Evolutionary conservation across 768 basidiomycete species (phyloP), one percentile per base, ranked within the genome.

Genomic region (Daedalea quercina): DNA sequence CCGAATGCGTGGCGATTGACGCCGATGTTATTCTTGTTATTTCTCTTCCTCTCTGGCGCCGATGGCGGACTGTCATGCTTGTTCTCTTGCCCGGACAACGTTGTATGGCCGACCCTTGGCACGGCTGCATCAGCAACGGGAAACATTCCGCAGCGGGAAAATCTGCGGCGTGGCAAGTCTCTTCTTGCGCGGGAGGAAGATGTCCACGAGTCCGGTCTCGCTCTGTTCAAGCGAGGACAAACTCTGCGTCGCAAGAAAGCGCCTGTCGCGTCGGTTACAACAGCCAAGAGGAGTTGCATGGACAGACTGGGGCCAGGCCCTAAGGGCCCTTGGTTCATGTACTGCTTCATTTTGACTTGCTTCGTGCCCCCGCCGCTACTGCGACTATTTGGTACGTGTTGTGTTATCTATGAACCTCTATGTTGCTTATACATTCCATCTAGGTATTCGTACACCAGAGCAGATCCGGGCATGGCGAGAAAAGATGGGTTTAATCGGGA

Each of bases 381-480:
- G 54, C 76, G 72, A 48, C 72, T 82, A 26, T 94, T 89, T 61
- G 93, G 92, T 92, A 64, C 55, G 87, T 79, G 42, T 46, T 12
- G 51, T 44, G 13, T 40, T 19, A 40, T 22, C 19, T 20, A n/a
- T 49, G 3, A 12, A 22, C 12, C 34, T 20, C 17, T n/a, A n/a
- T 28, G 44, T 48, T 57, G n/a, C 54, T n/a, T 26, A 34, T 19
- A 40, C 34, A 9, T 50, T 41, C 25, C 45, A 31, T 48, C 25
- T 54, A 94, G 92, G 94, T 51, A 87, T 96, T 58, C 79, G 80
- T 51, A 94, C 86, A 25, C 87, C 91, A 0, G 96, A 99, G 58
- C 88, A 87, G 59, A 94, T 96, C 67, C 83, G 93, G 46, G 96
- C 96, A 41, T 99, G 94, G 94, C 79, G 96, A 57, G 96, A 99